A percentile compares a stretch with the other conserved stretches of the same genome.
These are phyloP conservation scores for Lentinula sp. DNA, from an alignment of 768 basidiomycete species.

Conservation along the genomic window DNA sequence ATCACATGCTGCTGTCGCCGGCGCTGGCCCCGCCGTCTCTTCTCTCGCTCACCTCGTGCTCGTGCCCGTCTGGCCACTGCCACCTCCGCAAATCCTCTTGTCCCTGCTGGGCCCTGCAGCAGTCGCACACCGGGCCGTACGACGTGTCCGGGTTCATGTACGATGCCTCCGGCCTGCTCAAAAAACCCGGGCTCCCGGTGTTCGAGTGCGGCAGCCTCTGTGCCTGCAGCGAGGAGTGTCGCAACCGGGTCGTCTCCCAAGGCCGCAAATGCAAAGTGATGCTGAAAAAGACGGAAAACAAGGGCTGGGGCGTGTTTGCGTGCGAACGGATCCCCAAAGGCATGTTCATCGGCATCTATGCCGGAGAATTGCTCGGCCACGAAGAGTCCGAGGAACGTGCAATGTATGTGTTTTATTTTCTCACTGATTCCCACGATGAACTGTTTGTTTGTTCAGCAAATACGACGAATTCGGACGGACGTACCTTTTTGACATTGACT, in stretches of 20 bases:
- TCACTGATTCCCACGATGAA: too few relatives aligned
- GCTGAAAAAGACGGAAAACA: conserved; percentile 65
- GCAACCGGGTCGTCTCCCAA: conserved; percentile 83
- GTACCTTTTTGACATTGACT: conserved; percentile 82
- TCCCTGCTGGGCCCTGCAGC: conserved; percentile 12
- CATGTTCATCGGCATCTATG: conserved; percentile 77
- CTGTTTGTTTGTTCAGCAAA: too few relatives aligned
- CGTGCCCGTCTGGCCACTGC: conserved; percentile 52
- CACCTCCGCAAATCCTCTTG: conserved; percentile 33
- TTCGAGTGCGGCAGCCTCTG: conserved; percentile 87
- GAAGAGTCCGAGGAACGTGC: conserved; percentile 64
- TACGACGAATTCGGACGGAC: conserved; percentile 73
- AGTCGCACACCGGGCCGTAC: conserved; percentile 41
- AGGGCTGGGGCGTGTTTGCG: conserved; percentile 90
- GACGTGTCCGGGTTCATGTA: conserved; percentile 55
- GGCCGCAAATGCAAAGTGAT: conserved; percentile 61
- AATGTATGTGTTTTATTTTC: conserved; percentile 34
- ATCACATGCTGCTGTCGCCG: conserved; percentile 69
- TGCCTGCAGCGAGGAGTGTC: conserved; percentile 74
- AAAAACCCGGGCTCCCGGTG: conserved; percentile 49
- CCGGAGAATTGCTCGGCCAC: conserved; percentile 77
- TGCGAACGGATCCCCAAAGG: conserved; percentile 58
- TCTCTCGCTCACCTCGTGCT: conserved; percentile 56
- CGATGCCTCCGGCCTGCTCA: conserved; percentile 52
- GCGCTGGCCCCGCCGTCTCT: conserved; percentile 64